Percentiles rank a stretch among this genome's conserved stretches.
Conservation (phyloP, 257 asterid genomes). For the Primulina huaijiensis region DNA sequence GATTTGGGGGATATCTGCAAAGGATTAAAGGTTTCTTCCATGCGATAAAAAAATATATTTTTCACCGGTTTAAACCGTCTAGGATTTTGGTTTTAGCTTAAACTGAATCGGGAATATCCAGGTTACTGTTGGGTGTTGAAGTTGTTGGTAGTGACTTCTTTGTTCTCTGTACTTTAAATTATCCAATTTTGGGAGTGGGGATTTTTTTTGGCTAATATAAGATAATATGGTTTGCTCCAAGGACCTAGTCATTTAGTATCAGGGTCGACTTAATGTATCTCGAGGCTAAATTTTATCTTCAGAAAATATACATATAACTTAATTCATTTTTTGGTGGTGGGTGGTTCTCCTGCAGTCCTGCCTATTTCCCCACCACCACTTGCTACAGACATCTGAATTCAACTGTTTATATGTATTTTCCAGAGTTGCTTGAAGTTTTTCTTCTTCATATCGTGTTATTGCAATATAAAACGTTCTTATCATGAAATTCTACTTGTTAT, state of each 20-base stretch:
- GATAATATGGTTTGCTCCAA: not conserved
- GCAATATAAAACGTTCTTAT: not conserved
- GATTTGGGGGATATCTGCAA: constrained; percentile 13
- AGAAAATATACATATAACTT: not conserved
- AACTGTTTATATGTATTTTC: not conserved
- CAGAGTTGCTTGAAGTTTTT: not conserved
- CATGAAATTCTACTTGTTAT: not conserved
- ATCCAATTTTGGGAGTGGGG: not conserved
- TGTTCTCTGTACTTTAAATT: constrained; percentile 1
- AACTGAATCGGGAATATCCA: not conserved
- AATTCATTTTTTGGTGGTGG: not conserved
- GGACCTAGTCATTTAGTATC: not conserved
- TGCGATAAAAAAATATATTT: not conserved
- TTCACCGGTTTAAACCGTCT: not conserved
- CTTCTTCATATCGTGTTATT: not conserved
- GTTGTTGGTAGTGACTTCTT: not conserved
- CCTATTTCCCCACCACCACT: not conserved
- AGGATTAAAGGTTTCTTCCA: not conserved
- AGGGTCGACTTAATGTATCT: not conserved
- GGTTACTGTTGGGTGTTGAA: not conserved
- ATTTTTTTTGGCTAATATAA: constrained; percentile 2
- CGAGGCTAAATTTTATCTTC: not conserved
- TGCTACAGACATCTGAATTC: not conserved
- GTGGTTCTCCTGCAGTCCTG: not conserved
- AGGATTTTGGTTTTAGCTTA: constrained; percentile 5